These are phyloP conservation scores for Neonectria ditissima DNA, from an alignment of 2,329 filamentous ascomycete genomes.

Conservation along the genomic window DNA sequence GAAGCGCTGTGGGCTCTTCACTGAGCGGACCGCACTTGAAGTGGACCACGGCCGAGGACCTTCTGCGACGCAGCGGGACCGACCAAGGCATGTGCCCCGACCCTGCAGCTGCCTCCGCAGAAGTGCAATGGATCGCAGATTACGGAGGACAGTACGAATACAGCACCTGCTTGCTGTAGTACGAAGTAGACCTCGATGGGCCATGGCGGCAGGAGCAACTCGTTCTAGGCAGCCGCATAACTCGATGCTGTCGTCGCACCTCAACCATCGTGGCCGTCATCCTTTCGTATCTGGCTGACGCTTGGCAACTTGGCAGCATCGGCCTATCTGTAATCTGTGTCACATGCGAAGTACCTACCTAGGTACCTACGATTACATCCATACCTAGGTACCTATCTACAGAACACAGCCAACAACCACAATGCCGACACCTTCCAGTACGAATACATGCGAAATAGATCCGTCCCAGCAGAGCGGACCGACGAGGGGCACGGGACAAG, in stretches of 20 bases:
- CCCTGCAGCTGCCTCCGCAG: not conserved
- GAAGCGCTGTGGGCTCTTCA: not conserved
- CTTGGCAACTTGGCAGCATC: not conserved
- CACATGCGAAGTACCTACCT: not conserved
- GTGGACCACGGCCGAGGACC: not conserved
- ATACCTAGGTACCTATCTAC: too few relatives aligned
- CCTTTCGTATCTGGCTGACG: not conserved
- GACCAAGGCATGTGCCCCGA: not conserved
- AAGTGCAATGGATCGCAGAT: constrained; percentile 1
- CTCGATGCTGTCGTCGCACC: not conserved
- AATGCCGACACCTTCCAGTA: constrained; percentile 14
- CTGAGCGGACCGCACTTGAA: not conserved
- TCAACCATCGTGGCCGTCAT: not conserved
- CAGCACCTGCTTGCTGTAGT: too few relatives aligned
- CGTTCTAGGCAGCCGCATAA: not conserved
- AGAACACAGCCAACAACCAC: constrained; percentile 9
- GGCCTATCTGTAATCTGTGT: not conserved
- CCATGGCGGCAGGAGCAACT: not conserved
- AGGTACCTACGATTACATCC: not conserved
- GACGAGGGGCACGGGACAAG: constrained; percentile 29
- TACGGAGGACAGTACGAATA: not conserved
- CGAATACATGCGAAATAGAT: constrained; percentile 21
- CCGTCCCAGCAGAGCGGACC: constrained; percentile 36
- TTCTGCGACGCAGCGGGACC: not conserved
- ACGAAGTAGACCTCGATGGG: too few relatives aligned